Evolutionary conservation across 768 basidiomycete genomes (phyloP), one percentile per base, ranked within the genome.

Genomic region (Paxillus involutus): DNA sequence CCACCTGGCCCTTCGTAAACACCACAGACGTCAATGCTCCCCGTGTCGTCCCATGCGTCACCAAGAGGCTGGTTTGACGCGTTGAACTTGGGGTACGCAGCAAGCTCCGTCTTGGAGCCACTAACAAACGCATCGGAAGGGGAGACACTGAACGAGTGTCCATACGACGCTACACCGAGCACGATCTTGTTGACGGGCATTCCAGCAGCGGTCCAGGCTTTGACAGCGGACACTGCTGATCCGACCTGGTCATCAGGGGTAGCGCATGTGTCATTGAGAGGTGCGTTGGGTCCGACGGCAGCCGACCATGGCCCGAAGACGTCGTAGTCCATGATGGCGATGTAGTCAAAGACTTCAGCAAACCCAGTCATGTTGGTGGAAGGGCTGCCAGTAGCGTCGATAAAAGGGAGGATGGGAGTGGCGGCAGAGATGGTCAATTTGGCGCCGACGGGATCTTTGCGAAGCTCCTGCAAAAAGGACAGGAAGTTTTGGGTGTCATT

Each of bases 111-210:
- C 9, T 59, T 51, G 8, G 76, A 71, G 33, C 58, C 63, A 35
- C 65, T 53, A 8, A 63, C 56, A 55, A 77, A 60, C 0, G 80
- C 80, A 26, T 68, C 60, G 16, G 52, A 59, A 3, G 66, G 42
- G n/a, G 79, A 67, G 42, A 79, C 75, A 16, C 51, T 49, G 74
- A 79, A 93, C 8, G 89, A 83, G 70, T 89, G 89, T 0, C 91
- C 91, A 71, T 90, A 94, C 9, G 86, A 73, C 14, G 91, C 83
- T 2, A 94, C 83, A 49, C 91, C 92, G 3, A 96, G 80, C 16
- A 91, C 82, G 56, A 94, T 87, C 71, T 86, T 69, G 51, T 57
- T 10, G 16, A 73, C 71, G 4, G 91, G 89, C 69, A 95, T 85
- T 9, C 90, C 89, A 42, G 91, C 91, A 5, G 67, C 63, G 1